Evolutionary conservation across 495 filamentous ascomycete genomes (phyloP).

Genomic region (Annulohypoxylon maeteangense): DNA sequence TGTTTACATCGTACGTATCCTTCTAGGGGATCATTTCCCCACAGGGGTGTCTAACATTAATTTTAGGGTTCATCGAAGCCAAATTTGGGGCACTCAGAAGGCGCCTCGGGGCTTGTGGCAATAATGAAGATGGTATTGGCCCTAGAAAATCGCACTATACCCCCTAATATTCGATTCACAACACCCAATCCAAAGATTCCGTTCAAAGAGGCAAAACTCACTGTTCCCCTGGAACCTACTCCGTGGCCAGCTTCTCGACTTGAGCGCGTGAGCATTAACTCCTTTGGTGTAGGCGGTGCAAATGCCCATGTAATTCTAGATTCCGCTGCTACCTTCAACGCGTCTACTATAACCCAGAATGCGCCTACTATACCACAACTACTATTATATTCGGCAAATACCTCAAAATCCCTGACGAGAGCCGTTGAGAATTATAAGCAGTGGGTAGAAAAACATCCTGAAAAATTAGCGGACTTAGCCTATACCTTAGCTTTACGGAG

Average conservation of each 20-base stretch:
- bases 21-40: background rate
- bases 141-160: slow-evolving; percentile 56
- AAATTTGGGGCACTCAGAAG: slow-evolving; percentile 64
- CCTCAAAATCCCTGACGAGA: slow-evolving; percentile 22
- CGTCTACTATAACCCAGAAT: background rate
- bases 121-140: slow-evolving; percentile 61
- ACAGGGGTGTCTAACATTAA: background rate
- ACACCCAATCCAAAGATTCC: slow-evolving; percentile 44
- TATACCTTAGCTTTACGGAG: slow-evolving; percentile 37
- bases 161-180: slow-evolving; percentile 49
- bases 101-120: slow-evolving; percentile 56
- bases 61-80: slow-evolving; percentile 60
- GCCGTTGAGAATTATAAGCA: slow-evolving; percentile 21
- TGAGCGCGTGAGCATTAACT: slow-evolving; percentile 58
- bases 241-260: slow-evolving; percentile 38
- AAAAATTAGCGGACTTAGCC: slow-evolving; percentile 30
- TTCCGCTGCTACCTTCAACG: slow-evolving; percentile 28
- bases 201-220: slow-evolving; percentile 33
- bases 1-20: slow-evolving; percentile 49
- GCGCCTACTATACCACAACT: slow-evolving; percentile 19
- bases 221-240: slow-evolving; percentile 39
- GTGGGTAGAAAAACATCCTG: slow-evolving; percentile 19
- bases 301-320: slow-evolving; percentile 55
- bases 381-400: slow-evolving; percentile 31
- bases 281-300: slow-evolving; percentile 64